Evolutionary conservation across 306 rosid species (phyloP).

Genomic region (Arachis stenosperma): DNA sequence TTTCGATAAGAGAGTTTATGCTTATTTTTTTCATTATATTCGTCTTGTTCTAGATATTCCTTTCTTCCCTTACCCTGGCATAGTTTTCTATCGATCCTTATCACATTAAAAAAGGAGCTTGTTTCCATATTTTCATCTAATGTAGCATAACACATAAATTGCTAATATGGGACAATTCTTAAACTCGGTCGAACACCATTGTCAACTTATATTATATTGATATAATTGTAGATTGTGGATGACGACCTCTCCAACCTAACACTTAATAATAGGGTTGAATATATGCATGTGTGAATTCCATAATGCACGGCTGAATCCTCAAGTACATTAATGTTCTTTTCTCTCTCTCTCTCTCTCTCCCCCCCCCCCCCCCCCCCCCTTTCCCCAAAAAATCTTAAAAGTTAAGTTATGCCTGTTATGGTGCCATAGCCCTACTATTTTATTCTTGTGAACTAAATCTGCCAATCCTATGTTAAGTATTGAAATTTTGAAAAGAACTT

Average conservation of each 20-base stretch:
- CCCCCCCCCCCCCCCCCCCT: no score
- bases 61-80: no score
- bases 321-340: no score
- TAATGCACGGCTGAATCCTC: neutral
- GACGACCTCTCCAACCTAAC: neutral
- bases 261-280: neutral
- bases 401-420: neutral
- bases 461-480: neutral
- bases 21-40: neutral
- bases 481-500: neutral
- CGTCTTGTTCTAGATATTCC: neutral
- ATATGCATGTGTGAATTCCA: neutral
- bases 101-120: neutral
- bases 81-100: no score
- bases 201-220: neutral
- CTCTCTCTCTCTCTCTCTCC: neutral
- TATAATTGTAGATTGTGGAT: neutral
- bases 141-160: neutral
- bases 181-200: constrained; percentile 3
- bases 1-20: neutral
- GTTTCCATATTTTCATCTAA: neutral
- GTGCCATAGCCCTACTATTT: neutral
- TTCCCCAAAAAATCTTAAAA: no score
- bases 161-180: neutral
- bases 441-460: neutral